Conservation (phyloP, 2,329 filamentous ascomycete species). For the Zymoseptoria pseudotritici region DNA sequence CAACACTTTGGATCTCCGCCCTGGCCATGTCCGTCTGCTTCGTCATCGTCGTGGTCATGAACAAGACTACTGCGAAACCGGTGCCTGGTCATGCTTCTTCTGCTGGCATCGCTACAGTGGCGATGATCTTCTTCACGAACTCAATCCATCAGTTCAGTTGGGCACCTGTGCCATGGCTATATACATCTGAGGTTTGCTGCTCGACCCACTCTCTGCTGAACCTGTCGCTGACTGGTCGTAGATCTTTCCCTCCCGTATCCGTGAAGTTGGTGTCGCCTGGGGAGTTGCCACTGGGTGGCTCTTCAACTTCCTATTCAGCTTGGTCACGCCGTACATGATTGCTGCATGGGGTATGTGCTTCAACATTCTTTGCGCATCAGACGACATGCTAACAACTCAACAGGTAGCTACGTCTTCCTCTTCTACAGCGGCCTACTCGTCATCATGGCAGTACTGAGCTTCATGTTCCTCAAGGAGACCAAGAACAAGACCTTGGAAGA, state of each 20-base stretch:
- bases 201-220: constrained; percentile 31
- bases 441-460: constrained; percentile 35
- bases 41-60: constrained; percentile 28
- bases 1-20: constrained; percentile 22
- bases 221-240: constrained; percentile 36
- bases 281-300: constrained; percentile 46
- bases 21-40: constrained; percentile 32
- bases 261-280: constrained; percentile 44
- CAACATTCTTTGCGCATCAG: neutral
- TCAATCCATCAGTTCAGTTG: constrained; percentile 47
- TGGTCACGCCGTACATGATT: constrained; percentile 47
- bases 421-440: constrained; percentile 42
- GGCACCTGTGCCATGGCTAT: constrained; percentile 46
- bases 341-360: constrained; percentile 35
- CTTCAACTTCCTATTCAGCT: constrained; percentile 45
- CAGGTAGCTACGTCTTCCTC: constrained; percentile 34
- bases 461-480: constrained; percentile 33
- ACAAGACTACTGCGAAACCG: constrained; percentile 25
- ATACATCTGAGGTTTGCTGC: constrained; percentile 31
- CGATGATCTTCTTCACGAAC: constrained; percentile 50
- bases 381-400: neutral
- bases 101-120: constrained; percentile 45
- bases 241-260: constrained; percentile 47
- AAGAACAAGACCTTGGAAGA: constrained; percentile 31
- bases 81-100: constrained; percentile 22